Evolutionary conservation across 805 yeast genomes (phyloP), one percentile per base, ranked within the genome.

Genomic region (Schizosaccharomyces japonicus): DNA sequence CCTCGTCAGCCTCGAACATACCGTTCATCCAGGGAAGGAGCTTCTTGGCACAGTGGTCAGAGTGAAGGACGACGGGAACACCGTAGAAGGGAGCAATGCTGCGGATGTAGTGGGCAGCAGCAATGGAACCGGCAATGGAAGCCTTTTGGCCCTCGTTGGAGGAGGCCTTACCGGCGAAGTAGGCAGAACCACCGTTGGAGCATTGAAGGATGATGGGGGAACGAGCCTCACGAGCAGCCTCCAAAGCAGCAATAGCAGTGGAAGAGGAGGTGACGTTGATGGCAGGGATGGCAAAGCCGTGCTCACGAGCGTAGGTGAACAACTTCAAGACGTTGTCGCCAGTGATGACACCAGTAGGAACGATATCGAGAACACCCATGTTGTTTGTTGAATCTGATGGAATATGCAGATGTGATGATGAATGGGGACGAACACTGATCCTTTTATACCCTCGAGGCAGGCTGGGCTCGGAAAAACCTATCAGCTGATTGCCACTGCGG

Each of bases 111-210:
- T 82, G 95, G 55, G 94, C 98, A 62, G 95, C 96, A 59, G 98
- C 95, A 62, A 90, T 64, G 62, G 94, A 68, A 68, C 98, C 98
- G 51, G 76, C 78, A 67, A 90, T 81, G 53, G 96, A 79, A 52
- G 96, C 98, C 60, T 70, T 69, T 72, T 90, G 96, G 72, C 82
- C 78, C 60, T 72, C 72, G 80, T 90, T 90, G 65, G 74, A 72
- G 58, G 90, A 84, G 71, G 96, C 98, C 77, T 90, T 90, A 71
- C 98, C 98, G 55, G 98, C 98, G 65, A 90, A 90, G 82, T 76
- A 90, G 54, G 96, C 96, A 57, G 98, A 94, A 73, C 98, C 98
- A 72, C 98, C 98, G 68, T 90, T 84, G 52, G 96, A 87, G 58
- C 87, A 76, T 71, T 90, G 98, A 63, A 90, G 70, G 65, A 90